Conservation (phyloP, 2,329 filamentous ascomycete species). For the Ceratocystis alfenasii region DNA sequence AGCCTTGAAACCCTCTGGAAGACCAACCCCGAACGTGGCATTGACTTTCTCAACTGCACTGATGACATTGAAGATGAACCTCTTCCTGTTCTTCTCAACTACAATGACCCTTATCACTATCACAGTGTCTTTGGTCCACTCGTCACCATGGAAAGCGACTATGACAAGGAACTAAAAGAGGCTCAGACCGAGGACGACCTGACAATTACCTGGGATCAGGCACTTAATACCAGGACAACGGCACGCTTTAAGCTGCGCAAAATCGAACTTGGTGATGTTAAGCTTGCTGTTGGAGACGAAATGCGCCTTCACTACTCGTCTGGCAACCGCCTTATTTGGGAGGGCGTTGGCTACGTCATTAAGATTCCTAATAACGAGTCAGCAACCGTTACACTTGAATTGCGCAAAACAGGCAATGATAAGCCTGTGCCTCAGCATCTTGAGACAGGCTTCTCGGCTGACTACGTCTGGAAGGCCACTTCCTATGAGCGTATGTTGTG, state of each 20-base stretch:
- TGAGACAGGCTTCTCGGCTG: slow-evolving; percentile 93
- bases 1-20: slow-evolving; percentile 99
- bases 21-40: slow-evolving; percentile 76
- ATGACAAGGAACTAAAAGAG: slow-evolving; percentile 97
- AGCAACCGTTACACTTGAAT: slow-evolving; percentile 88
- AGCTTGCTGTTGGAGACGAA: slow-evolving; percentile 92
- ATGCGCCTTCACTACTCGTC: slow-evolving; percentile 89
- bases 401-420: slow-evolving; percentile 88
- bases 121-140: slow-evolving; percentile 97
- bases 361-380: slow-evolving; percentile 99
- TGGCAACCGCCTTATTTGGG: slow-evolving; percentile 86
- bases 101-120: slow-evolving; percentile 96
- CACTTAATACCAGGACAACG: slow-evolving; percentile 92
- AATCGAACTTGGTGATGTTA: slow-evolving; percentile 93
- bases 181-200: slow-evolving; percentile 95
- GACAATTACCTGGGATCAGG: slow-evolving; percentile 85
- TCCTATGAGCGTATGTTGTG: slow-evolving; percentile 99
- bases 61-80: slow-evolving; percentile 87
- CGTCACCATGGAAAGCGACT: slow-evolving; percentile 98
- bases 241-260: slow-evolving; percentile 94
- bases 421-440: slow-evolving; percentile 93
- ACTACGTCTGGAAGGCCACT: slow-evolving; percentile 99
- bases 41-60: slow-evolving; percentile 53
- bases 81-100: slow-evolving; percentile 78
- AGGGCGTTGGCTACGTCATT: slow-evolving; percentile 96